phyloP scores from a whole-genome alignment of 2,329 filamentous ascomycete species.

The Escovopsis sp. region DNA sequence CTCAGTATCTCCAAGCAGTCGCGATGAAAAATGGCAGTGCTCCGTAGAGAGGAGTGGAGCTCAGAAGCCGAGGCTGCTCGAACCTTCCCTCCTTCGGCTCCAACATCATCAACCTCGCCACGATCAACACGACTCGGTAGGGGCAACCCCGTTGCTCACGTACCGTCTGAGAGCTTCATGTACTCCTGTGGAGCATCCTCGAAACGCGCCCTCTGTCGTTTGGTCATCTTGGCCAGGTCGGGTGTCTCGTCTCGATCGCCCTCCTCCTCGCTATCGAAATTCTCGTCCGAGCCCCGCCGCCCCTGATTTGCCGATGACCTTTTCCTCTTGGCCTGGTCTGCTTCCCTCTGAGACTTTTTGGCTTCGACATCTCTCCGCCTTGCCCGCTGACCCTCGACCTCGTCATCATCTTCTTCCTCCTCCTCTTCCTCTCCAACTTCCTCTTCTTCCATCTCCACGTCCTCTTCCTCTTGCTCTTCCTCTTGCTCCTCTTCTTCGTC shows the following conservation, averaged over 20 bases:
- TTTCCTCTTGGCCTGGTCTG: slow-evolving; percentile 13
- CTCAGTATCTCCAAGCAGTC: not conserved
- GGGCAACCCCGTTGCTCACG: too few species aligned
- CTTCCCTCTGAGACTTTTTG: too few species aligned
- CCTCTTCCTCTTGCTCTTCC: slow-evolving; percentile 22
- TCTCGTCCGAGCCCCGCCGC: slow-evolving; percentile 9
- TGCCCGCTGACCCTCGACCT: slow-evolving; percentile 15
- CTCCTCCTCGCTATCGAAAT: slow-evolving; percentile 17
- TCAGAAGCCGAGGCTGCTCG: too few species aligned
- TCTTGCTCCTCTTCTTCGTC: slow-evolving; percentile 26
- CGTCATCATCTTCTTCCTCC: slow-evolving; percentile 22
- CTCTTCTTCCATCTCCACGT: slow-evolving; percentile 23
- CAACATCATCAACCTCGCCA: too few species aligned
- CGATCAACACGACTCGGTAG: too few species aligned
- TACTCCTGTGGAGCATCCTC: slow-evolving; percentile 38
- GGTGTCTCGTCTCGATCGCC: slow-evolving; percentile 35
- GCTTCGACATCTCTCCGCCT: too few species aligned
- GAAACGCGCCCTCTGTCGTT: slow-evolving; percentile 42
- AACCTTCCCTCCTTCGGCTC: too few species aligned
- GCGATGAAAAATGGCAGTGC: too few species aligned
- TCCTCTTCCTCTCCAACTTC: slow-evolving; percentile 9
- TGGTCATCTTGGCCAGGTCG: slow-evolving; percentile 44
- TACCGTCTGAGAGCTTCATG: slow-evolving; percentile 47
- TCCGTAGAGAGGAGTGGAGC: too few species aligned
- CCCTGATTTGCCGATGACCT: slow-evolving; percentile 14